These are phyloP conservation scores for Gliomastix tumulicola DNA, from an alignment of 2,329 filamentous ascomycete species.

Conservation along the genomic window DNA sequence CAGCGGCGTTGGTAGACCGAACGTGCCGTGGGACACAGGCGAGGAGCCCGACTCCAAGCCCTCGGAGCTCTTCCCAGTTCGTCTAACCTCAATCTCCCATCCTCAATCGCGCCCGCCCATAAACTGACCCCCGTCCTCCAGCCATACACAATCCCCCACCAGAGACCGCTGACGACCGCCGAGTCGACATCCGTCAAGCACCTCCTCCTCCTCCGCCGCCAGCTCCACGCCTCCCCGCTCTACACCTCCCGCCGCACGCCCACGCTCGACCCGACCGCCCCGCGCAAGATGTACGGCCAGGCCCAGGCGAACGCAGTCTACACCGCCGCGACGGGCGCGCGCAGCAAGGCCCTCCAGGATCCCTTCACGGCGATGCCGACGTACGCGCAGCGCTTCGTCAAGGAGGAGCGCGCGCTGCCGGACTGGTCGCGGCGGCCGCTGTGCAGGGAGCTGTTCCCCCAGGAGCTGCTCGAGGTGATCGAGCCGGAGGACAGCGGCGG, in stretches of 20 bases:
- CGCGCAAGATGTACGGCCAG: conserved; percentile 43
- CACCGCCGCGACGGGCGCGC: too few species aligned
- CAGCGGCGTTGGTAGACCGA: conserved; percentile 34
- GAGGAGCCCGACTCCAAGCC: conserved; percentile 51
- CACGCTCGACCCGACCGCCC: conserved; percentile 28
- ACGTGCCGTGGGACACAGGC: conserved; percentile 43
- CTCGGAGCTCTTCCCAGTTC: conserved; percentile 54
- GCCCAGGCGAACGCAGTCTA: conserved; percentile 52
- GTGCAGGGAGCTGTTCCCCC: conserved; percentile 45
- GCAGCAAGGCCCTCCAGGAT: conserved; percentile 48
- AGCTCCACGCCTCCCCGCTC: conserved; percentile 46
- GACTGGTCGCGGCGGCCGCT: conserved; percentile 44
- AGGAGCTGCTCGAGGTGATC: conserved; percentile 47
- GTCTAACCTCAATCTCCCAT: conserved; percentile 14
- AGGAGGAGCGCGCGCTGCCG: conserved; percentile 44
- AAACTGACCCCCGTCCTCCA: conserved; percentile 13
- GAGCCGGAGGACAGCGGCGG: conserved; percentile 28
- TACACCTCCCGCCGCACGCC: conserved; percentile 48
- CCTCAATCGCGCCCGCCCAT: not conserved
- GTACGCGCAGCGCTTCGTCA: conserved; percentile 48
- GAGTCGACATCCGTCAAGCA: conserved; percentile 41
- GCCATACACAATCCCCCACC: conserved; percentile 42
- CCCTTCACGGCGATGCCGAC: conserved; percentile 53
- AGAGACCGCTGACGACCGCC: conserved; percentile 31
- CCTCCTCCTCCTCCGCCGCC: conserved; percentile 49